Evolutionary conservation across 768 basidiomycete genomes (phyloP).

Genomic region (Coprinopsis sp.): DNA sequence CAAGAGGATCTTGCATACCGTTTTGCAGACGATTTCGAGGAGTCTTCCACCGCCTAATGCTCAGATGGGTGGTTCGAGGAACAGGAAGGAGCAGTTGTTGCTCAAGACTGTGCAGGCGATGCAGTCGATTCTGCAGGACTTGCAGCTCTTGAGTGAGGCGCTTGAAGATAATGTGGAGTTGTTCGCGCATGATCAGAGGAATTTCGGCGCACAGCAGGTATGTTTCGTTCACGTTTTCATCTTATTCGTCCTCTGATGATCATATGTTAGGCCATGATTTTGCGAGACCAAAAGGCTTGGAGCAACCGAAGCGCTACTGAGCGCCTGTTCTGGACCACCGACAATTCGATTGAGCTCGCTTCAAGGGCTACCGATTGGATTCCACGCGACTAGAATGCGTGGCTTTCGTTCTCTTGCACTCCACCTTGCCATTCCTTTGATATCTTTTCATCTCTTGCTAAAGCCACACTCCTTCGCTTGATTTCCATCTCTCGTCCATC

Average conservation of each 20-base stretch:
- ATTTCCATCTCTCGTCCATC: conserved; percentile 5
- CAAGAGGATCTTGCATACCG: conserved; percentile 87
- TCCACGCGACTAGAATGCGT: conserved; percentile 49
- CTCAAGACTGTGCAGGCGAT: conserved; percentile 73
- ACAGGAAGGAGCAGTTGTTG: conserved; percentile 74
- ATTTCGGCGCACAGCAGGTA: conserved; percentile 97
- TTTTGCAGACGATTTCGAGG: conserved; percentile 79
- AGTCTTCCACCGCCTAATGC: conserved; percentile 54
- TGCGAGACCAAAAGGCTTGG: conserved; percentile 96
- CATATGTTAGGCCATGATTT: conserved; percentile 76
- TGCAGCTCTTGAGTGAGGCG: conserved; percentile 83
- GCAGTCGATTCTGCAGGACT: conserved; percentile 80
- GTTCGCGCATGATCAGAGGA: conserved; percentile 91
- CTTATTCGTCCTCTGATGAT: conserved; percentile 1
- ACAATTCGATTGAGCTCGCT: conserved; percentile 84
- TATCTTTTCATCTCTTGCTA: conserved; percentile 10
- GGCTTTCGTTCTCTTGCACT: conserved; percentile 10
- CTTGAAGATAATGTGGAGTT: conserved; percentile 86
- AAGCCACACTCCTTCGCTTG: conserved; percentile 7
- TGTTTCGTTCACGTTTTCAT: conserved; percentile 15
- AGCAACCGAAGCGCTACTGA: conserved; percentile 88
- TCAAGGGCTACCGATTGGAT: conserved; percentile 86
- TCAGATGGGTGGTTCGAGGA: conserved; percentile 50
- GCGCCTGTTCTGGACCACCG: conserved; percentile 87
- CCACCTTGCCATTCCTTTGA: conserved; percentile 5